Percentiles rank a stretch among this genome's conserved stretches.
These are phyloP conservation scores for Astrocystis sublimbata DNA, from an alignment of 495 filamentous ascomycete genomes.

Conservation along the genomic window DNA sequence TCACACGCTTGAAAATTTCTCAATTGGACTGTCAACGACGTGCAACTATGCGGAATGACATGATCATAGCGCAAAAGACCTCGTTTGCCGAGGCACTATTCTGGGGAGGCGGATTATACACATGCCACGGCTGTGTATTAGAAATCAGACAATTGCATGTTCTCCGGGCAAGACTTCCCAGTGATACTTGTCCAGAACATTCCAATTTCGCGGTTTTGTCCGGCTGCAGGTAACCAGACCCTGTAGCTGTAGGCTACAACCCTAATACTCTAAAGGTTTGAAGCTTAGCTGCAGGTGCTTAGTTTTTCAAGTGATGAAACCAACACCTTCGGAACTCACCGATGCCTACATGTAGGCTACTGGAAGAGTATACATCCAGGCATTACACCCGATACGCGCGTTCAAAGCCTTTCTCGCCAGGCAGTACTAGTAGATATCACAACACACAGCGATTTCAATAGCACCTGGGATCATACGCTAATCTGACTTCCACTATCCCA, in stretches of 20 bases:
- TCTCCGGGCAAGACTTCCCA: neutral
- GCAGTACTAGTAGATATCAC: neutral
- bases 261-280: neutral
- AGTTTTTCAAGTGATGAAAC: neutral
- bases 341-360: neutral
- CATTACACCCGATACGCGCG: neutral
- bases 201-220: neutral
- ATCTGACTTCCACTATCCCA: constrained; percentile 11
- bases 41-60: neutral
- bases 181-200: neutral
- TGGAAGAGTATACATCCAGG: constrained; percentile 4
- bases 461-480: constrained; percentile 8
- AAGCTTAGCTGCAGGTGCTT: neutral
- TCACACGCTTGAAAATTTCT: neutral
- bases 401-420: neutral
- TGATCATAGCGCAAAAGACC: neutral
- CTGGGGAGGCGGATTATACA: neutral
- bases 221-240: neutral
- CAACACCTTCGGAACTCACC: neutral
- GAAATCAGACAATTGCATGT: neutral
- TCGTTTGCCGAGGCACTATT: neutral
- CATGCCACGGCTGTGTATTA: neutral
- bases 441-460: neutral
- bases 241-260: neutral
- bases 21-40: neutral